Conservation (phyloP, 306 rosid genomes). For the Vachellia collinsii region DNA sequence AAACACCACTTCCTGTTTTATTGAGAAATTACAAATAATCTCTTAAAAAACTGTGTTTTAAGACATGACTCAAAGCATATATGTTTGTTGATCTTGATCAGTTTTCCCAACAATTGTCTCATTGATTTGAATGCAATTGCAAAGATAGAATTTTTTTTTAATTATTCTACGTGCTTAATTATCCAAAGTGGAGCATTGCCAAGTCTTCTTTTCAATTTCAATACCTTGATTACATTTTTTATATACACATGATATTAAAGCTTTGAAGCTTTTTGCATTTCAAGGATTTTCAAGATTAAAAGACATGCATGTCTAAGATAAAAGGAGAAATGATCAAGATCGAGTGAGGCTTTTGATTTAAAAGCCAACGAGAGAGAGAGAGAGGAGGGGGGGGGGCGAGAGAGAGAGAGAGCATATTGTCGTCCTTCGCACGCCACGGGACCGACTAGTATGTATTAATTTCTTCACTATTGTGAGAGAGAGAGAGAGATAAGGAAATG, state of each 20-base stretch:
- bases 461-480: neutral
- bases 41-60: no score
- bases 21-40: no score
- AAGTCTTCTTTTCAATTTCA: no score
- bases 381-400: no score
- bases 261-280: neutral
- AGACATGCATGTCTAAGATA: neutral
- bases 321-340: conserved; percentile 8
- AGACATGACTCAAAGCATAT: no score
- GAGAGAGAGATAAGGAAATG: neutral
- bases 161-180: no score
- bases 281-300: neutral
- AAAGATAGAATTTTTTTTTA: no score
- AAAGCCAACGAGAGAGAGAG: conserved; percentile 28
- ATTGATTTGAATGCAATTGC: no score
- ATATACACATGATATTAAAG: neutral
- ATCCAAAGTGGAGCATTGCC: neutral
- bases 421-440: conserved; percentile 66
- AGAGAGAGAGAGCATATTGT: conserved; percentile 46
- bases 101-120: no score
- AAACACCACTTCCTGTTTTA: no score
- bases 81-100: no score
- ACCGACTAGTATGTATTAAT: conserved; percentile 29
- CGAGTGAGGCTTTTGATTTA: conserved; percentile 48
- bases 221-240: neutral